Conservation (phyloP, 176 grass and related monocot species). For the Avena atlantica region DNA sequence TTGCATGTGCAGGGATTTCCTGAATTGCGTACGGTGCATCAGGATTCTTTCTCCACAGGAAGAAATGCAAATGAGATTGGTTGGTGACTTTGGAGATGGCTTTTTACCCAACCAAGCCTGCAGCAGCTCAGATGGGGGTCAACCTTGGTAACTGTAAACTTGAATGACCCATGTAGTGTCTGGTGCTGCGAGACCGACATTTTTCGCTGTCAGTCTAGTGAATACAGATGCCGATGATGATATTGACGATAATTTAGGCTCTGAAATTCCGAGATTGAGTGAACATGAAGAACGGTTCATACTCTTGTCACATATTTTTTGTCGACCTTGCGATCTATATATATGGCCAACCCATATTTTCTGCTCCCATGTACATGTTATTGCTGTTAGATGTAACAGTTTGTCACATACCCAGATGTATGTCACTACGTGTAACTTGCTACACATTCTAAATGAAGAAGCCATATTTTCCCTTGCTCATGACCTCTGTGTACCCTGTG, state of each 20-base stretch:
- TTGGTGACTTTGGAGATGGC: slow-evolving; percentile 49
- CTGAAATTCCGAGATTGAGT: slow-evolving; percentile 1
- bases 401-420: slow-evolving; percentile 25
- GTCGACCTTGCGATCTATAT: slow-evolving; percentile 29
- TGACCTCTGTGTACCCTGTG: slow-evolving; percentile 8
- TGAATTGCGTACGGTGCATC: slow-evolving; percentile 74
- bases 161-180: neutral
- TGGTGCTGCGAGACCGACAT: neutral
- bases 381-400: slow-evolving; percentile 22
- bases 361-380: slow-evolving; percentile 45
- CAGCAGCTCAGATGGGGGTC: slow-evolving; percentile 71
- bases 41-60: slow-evolving; percentile 76
- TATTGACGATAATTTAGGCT: slow-evolving; percentile 21
- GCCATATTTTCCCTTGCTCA: slow-evolving; percentile 19
- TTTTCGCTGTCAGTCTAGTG: slow-evolving; percentile 1
- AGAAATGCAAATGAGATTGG: slow-evolving; percentile 77
- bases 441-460: slow-evolving; percentile 37
- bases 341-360: slow-evolving; percentile 23
- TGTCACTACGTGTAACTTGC: slow-evolving; percentile 16
- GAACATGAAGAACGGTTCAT: slow-evolving; percentile 7
- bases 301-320: slow-evolving; percentile 20
- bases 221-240: slow-evolving; percentile 8
- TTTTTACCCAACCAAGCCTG: slow-evolving; percentile 67
- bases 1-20: slow-evolving; percentile 65
- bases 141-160: slow-evolving; percentile 55